A percentile compares a stretch with the other conserved stretches of the same genome.
These are phyloP conservation scores for Penicillium mononematosum DNA, from an alignment of 495 filamentous ascomycete genomes.

Conservation along the genomic window DNA sequence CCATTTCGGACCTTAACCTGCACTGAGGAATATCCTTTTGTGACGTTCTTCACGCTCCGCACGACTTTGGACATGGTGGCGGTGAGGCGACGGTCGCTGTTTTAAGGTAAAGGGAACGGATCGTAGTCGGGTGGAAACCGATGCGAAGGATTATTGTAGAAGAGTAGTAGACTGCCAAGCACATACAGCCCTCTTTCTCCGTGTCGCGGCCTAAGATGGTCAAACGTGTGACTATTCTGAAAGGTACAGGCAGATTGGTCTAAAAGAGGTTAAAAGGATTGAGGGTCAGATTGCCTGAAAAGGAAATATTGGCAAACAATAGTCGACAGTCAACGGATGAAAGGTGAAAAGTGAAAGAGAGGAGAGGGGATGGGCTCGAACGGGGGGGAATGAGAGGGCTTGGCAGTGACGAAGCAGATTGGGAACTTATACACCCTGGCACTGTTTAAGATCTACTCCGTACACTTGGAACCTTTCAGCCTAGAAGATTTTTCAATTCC, in stretches of 20 bases:
- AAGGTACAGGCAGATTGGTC: not conserved
- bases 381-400: slow-evolving; percentile 25
- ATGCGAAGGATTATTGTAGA: slow-evolving; percentile 14
- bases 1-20: slow-evolving; percentile 99
- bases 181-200: slow-evolving; percentile 26
- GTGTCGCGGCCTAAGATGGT: slow-evolving; percentile 25
- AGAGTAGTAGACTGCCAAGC: slow-evolving; percentile 22
- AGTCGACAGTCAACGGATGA: slow-evolving; percentile 4
- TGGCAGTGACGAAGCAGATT: slow-evolving; percentile 35
- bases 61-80: slow-evolving; percentile 91
- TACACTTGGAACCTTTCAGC: not conserved
- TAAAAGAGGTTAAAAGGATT: slow-evolving; percentile 3
- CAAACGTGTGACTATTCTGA: slow-evolving; percentile 12
- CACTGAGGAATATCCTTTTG: slow-evolving; percentile 95
- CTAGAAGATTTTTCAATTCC: not conserved
- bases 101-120: slow-evolving; percentile 2
- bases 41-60: slow-evolving; percentile 98
- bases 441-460: slow-evolving; percentile 7
- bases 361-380: slow-evolving; percentile 33
- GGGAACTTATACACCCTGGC: slow-evolving; percentile 4
- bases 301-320: slow-evolving; percentile 1
- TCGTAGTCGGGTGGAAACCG: slow-evolving; percentile 10
- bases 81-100: slow-evolving; percentile 21
- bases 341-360: slow-evolving; percentile 13
- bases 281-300: slow-evolving; percentile 8